phyloP scores from a whole-genome alignment of 2,329 filamentous ascomycete genomes.

The Fusarium protoensiforme region DNA sequence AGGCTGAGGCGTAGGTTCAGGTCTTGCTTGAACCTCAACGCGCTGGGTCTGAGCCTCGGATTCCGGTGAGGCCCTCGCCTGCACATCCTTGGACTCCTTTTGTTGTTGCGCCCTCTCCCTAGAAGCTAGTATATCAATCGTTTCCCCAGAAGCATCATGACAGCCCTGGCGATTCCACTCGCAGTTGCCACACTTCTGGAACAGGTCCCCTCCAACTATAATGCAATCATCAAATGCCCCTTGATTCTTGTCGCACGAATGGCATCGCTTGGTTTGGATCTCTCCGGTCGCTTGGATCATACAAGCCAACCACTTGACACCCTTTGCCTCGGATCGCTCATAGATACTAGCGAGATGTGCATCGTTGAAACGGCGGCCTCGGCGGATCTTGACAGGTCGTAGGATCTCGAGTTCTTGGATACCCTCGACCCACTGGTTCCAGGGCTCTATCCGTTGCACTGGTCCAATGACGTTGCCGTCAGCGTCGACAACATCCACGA shows the following conservation, averaged over 20 bases:
- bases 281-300: constrained; percentile 63
- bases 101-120: constrained; percentile 28
- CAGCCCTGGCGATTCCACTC: constrained; percentile 59
- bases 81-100: constrained; percentile 10
- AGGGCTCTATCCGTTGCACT: constrained; percentile 49
- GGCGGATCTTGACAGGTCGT: constrained; percentile 55
- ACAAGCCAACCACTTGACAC: constrained; percentile 59
- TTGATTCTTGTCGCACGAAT: constrained; percentile 54
- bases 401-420: constrained; percentile 52
- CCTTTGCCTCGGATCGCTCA: constrained; percentile 54
- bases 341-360: constrained; percentile 55
- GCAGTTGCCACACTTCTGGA: constrained; percentile 62
- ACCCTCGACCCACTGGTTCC: constrained; percentile 54
- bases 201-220: constrained; percentile 53
- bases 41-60: constrained; percentile 15
- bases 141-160: constrained; percentile 44
- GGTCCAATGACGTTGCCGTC: constrained; percentile 53
- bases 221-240: constrained; percentile 60
- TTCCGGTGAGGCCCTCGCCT: neutral
- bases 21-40: constrained; percentile 17
- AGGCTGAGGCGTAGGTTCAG: neutral
- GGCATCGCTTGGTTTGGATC: constrained; percentile 53
- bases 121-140: constrained; percentile 31
- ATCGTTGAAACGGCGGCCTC: constrained; percentile 53
- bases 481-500: constrained; percentile 51